Evolutionary conservation across 2,329 filamentous ascomycete genomes (phyloP).

Genomic region (Pseudofabraea citricarpa): DNA sequence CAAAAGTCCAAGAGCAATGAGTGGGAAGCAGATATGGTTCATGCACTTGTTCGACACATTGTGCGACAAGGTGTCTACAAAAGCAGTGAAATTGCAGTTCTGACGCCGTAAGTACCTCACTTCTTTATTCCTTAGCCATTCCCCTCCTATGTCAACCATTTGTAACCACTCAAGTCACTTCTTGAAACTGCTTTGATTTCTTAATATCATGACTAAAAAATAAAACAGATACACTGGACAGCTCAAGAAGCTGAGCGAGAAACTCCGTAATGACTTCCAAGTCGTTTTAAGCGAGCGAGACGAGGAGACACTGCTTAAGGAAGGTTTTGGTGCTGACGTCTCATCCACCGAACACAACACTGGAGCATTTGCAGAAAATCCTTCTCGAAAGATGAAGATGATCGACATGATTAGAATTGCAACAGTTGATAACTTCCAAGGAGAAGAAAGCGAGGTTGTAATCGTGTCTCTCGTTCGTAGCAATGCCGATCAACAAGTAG

Average conservation of each 20-base stretch:
- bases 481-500: conserved; percentile 52
- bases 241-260: no score
- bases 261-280: no score
- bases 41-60: conserved; percentile 59
- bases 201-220: no score
- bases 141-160: neutral
- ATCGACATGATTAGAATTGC: conserved; percentile 35
- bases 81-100: conserved; percentile 59
- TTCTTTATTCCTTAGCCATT: neutral
- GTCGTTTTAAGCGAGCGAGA: no score
- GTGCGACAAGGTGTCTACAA: conserved; percentile 58
- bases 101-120: conserved; percentile 46
- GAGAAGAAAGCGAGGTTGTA: conserved; percentile 63
- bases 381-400: conserved; percentile 21
- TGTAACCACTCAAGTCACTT: neutral
- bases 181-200: neutral
- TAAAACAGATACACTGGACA: no score
- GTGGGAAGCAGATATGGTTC: conserved; percentile 60
- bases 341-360: neutral
- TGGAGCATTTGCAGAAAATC: conserved; percentile 4
- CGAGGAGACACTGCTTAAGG: no score
- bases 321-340: conserved; percentile 1
- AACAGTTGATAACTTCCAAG: conserved; percentile 71
- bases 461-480: conserved; percentile 73
- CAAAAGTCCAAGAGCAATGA: conserved; percentile 34